Conservation (phyloP, 2,329 filamentous ascomycete genomes). For the Passalora sequoiae region DNA sequence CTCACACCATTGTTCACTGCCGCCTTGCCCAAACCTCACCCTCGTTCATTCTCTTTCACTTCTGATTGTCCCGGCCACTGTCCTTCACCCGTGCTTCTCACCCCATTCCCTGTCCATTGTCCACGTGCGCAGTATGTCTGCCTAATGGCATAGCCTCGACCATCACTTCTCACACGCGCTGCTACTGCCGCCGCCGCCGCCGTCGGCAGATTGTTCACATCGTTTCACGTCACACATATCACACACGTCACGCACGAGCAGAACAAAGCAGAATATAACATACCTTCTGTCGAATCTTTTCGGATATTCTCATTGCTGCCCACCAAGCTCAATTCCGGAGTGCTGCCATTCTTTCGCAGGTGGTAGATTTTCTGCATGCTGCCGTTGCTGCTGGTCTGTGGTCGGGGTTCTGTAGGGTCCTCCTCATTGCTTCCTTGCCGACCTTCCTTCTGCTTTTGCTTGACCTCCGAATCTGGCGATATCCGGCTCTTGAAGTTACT, state of each 20-base stretch:
- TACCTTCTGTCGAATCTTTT: conserved; percentile 27
- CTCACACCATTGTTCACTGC: too few relatives aligned
- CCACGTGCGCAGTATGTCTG: too few relatives aligned
- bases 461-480: conserved; percentile 16
- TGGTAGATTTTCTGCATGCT: conserved; percentile 36
- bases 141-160: too few relatives aligned
- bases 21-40: neutral
- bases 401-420: conserved; percentile 24
- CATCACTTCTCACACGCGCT: too few relatives aligned
- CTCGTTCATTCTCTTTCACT: too few relatives aligned
- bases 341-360: conserved; percentile 42
- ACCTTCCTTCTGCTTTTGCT: conserved; percentile 13
- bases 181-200: too few relatives aligned
- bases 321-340: conserved; percentile 42
- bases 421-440: conserved; percentile 27
- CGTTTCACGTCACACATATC: neutral
- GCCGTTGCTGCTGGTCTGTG: conserved; percentile 29
- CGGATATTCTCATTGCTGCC: conserved; percentile 28
- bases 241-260: conserved; percentile 7
- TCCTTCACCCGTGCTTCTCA: too few relatives aligned
- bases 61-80: too few relatives aligned
- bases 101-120: too few relatives aligned
- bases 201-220: too few relatives aligned
- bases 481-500: conserved; percentile 26
- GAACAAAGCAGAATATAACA: conserved; percentile 17